Percentiles rank a stretch among this genome's conserved stretches.
phyloP scores from a whole-genome alignment of 495 filamentous ascomycete genomes.

The Hyphodiscus hymeniophilus region DNA sequence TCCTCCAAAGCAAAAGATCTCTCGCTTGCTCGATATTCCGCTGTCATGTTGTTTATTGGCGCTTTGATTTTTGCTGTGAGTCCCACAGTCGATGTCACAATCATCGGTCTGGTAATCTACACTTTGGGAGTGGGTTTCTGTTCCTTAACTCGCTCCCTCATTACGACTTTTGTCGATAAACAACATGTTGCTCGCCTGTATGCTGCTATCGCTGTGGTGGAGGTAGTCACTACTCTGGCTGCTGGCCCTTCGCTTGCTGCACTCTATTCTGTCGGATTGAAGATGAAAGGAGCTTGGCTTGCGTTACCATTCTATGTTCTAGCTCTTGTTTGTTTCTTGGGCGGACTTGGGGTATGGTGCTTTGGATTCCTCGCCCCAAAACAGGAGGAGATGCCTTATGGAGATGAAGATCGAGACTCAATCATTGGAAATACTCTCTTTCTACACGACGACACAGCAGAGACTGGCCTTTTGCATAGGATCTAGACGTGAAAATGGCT shows the following conservation, averaged over 20 bases:
- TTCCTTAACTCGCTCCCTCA: constrained; percentile 35
- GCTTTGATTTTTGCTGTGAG: constrained; percentile 28
- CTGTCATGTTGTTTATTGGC: constrained; percentile 37
- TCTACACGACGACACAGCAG: not conserved
- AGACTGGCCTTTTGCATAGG: not conserved
- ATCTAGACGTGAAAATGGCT: too few species aligned
- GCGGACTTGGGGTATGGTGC: constrained; percentile 6
- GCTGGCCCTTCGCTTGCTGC: constrained; percentile 34
- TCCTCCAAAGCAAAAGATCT: constrained; percentile 41
- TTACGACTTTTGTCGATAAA: constrained; percentile 44
- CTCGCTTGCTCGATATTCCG: constrained; percentile 40
- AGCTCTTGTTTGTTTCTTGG: not conserved
- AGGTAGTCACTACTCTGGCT: constrained; percentile 44
- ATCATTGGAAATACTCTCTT: not conserved
- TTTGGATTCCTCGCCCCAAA: constrained; percentile 5
- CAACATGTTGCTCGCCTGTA: constrained; percentile 51
- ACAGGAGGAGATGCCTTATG: not conserved
- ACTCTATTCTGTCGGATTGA: constrained; percentile 27
- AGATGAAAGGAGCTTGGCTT: constrained; percentile 24
- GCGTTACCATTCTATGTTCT: constrained; percentile 21
- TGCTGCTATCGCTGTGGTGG: constrained; percentile 47
- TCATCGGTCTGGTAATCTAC: constrained; percentile 26
- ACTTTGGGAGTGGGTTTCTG: constrained; percentile 25
- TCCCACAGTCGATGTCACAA: constrained; percentile 21
- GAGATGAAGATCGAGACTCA: not conserved